Base-by-base conservation (phyloP, 768 basidiomycete genomes). In the Hysterangium stoloniferum region DNA sequence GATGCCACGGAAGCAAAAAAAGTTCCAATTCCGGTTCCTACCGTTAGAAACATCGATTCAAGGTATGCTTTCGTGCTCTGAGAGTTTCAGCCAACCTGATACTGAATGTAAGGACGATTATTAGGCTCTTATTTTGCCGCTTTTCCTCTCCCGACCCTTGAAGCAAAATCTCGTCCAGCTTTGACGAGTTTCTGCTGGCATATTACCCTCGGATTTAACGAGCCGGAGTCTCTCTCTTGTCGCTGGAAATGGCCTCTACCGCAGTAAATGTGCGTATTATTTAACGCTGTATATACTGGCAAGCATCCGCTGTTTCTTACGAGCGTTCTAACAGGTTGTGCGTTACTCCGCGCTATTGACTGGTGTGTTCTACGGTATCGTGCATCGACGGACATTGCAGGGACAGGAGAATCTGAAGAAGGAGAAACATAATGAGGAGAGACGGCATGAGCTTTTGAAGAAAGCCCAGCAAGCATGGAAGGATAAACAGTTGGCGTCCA, bases 391-490 rank as follows among this genome's bases (percentile, higher is more conserved):
- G 62, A 86, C 93, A 61, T 71, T 99, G 58, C 92, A 95, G 72
- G 76, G 79, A 55, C 71, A 78, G 48, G 80, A 89, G 64, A 82
- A 95, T 68, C 70, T 79, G 54, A 78, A 85, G 57, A 88, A 86
- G 68, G 75, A 82, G 54, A 75, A 83, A 56, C 77, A 81, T 62
- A 86, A 82, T 48, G 69, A 80, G 37, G 84, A 89, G 61, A 78
- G 77, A 57, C 73, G 87, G 59, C 79, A 89, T 62, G 76, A 79
- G 55, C 64, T 96, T 64, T 78, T 97, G 66, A 75, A 76, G 56
- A 78, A 95, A 63, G 95, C 93, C 34, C 88, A 85, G 75, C 80
- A 89, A 62, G 91, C 89, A 54, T 98, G 86, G 78, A 84, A 79
- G 70, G 86, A 82, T 70, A 83, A 86, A 72, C 76, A 82, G 59